Base-by-base conservation (phyloP, 148 eudicot genomes). In the Nepenthes gracilis region DNA sequence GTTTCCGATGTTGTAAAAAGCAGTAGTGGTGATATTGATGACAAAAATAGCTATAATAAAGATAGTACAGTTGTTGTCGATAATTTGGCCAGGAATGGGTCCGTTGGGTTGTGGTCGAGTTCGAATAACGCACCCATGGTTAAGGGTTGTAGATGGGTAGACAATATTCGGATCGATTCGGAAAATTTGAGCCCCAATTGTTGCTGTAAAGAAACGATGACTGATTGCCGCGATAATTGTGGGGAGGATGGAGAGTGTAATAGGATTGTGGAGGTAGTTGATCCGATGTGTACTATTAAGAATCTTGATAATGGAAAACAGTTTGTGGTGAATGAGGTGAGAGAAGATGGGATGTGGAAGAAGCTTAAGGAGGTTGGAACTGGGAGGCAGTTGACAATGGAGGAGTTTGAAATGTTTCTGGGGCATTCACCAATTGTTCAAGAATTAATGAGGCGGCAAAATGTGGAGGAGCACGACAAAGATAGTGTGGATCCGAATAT, bases 401-500 rank as follows among this genome's bases (percentile, higher is more conserved):
- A 93, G 72, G 99, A 93, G 73, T 88, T 88, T 55, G 87, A 93
- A 76, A 84, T 77, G 77, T 78, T 75, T 60, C 82, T 93, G 0
- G 99, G 99, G 56, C 89, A 90, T 65, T 93, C 99, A 0, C 99
- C 99, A 0, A 88, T 93, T 53, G 96, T 93, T 48, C 96, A 86
- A 53, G 98, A 92, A 67, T 59, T 92, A 36, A 85, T 92, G 98
- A 85, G 98, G 62, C 71, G 98, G 66, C 98, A 92, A 64, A 92
- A 80, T 74, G 90, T 81, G 43, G 96, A 92, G 78, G 85, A 81
- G 51, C 82, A 80, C 36, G 65, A 60, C 56, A 62, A 57, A 53
- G 83, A 73, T n/a, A 69, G 58, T 67, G 64, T 45, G 4, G 75
- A 77, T 70, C 66, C 48, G 43, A 76, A 76, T 54, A 65, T 37